Evolutionary conservation across 2,329 filamentous ascomycete species (phyloP).

Genomic region (Metarhizium rileyi): DNA sequence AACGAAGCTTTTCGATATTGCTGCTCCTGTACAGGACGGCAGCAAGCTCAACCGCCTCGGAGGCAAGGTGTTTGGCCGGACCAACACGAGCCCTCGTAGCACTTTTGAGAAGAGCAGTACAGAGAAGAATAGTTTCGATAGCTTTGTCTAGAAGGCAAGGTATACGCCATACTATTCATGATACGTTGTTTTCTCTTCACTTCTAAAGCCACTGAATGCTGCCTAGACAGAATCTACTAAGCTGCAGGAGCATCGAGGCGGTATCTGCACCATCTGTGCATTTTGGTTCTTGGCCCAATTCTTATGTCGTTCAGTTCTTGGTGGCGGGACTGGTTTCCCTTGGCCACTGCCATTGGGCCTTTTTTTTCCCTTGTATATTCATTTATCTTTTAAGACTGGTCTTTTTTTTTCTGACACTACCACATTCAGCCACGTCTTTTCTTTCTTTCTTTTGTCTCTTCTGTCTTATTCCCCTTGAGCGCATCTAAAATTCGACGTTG

Average conservation of each 20-base stretch:
- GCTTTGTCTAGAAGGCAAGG: conserved; percentile 13
- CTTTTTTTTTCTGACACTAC: not conserved
- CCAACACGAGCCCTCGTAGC: conserved; percentile 39
- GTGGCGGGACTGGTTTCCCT: conserved; percentile 4
- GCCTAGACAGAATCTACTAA: not conserved
- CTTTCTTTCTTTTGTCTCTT: conserved; percentile 3
- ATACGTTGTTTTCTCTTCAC: not conserved
- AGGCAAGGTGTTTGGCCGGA: conserved; percentile 47
- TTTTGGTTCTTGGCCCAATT: not conserved
- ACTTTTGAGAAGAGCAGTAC: conserved; percentile 43
- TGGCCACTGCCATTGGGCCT: conserved; percentile 5
- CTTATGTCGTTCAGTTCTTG: not conserved
- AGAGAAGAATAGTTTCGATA: conserved; percentile 35
- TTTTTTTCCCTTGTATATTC: conserved; percentile 4
- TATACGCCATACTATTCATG: not conserved
- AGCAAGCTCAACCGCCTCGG: conserved; percentile 48
- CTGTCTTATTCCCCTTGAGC: conserved; percentile 1
- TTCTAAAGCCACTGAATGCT: not conserved
- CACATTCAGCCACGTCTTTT: not conserved
- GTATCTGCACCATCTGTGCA: not conserved
- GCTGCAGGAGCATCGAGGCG: not conserved
- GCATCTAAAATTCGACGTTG: not conserved
- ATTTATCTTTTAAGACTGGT: not conserved
- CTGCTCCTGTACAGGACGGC: conserved; percentile 28
- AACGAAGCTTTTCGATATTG: conserved; percentile 45